Base-by-base conservation (phyloP, 148 eudicot genomes). In the Nyssa sinensis region DNA sequence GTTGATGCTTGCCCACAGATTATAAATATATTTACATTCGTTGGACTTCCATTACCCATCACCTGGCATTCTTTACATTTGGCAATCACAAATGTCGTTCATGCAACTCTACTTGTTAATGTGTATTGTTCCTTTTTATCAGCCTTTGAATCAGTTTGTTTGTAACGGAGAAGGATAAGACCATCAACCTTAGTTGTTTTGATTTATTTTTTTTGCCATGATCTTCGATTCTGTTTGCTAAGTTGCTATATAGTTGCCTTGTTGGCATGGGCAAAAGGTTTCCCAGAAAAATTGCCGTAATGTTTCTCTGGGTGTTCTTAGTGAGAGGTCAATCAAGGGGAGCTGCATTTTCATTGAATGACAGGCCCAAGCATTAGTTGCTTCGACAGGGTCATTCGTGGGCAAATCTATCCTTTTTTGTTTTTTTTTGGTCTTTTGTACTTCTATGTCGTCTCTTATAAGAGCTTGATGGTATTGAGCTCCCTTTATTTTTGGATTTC, bases 191-290 rank as follows among this genome's bases (percentile, higher is more conserved):
- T 39, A 39, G 17, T 61, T 61, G 9, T 19, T 30, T 30, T 29
- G 6, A 16, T 31, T 30, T 19, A 63, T 32, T 1, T 31, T 63
- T 21, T 23, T 32, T 7, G n/a, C n/a, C 37, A 14, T 30, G 35
- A 63, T 65, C 12, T 59, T 44, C n/a, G 33, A 30, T 10, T 9
- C 21, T 70, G 4, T 17, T 41, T 62, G n/a, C n/a, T n/a, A n/a
- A n/a, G n/a, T n/a, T n/a, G n/a, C n/a, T n/a, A n/a, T n/a, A n/a
- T 62, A 17, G 12, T 14, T 63, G 14, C 72, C 12, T 79, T 39
- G 44, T 12, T 39, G n/a, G 44, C 55, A 39, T 66, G 53, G 24
- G 9, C 28, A 39, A 0, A 6, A 49, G 25, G 70, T 24, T 55
- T 14, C 41, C 19, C 53, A 13, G 39, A 70, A 17, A 63, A 23